Base-by-base conservation (phyloP, 768 basidiomycete species). In the Polyporus arcularius region DNA sequence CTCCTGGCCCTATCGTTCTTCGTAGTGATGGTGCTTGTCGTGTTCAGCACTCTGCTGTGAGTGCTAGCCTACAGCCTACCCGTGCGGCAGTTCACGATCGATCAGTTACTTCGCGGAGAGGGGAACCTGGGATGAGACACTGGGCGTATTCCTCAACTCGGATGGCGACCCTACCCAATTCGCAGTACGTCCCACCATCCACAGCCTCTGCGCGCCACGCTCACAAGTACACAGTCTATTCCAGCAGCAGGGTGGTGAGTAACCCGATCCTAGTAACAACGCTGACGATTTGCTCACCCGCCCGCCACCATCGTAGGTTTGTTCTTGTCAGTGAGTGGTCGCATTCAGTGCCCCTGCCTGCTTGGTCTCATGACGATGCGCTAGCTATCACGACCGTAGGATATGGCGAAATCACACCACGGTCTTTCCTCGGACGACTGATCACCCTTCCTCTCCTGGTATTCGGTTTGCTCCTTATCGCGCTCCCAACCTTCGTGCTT, bases 381-480 rank as follows among this genome's bases (percentile, higher is more conserved):
- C 7, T 35, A 90, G 88, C 94, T 0, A 94, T 95, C 63, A 90
- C 89, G 2, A 95, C 94, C 0, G 91, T 94, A 1, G 92, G 94
- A 12, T 96, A 94, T 66, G 94, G 94, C 40, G 94, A 96, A 73
- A 92, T 95, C 55, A 92, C 91, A 0, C 94, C 94, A 0, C 84
- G 90, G 12, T 92, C 92, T 1, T 87, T 90, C 72, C 79, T 96
- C n/a, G 94, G 94, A 0, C 87, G 92, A 2, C 77, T 96, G 39
- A 78, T 96, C 65, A 94, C 94, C 0, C 76, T 96, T 1, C 94
- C 94, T 0, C 82, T 97, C 18, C 85, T 97, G 50, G 82, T 92
- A 12, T 96, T 92, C 66, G 94, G 94, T 3, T 79, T 96, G 10
- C 80, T 97, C 0, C 80, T 96, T 43, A 94, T 97, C 69, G 95